Conservation (phyloP, 352 stramenopile genomes). For the Pythium aquatile region DNA sequence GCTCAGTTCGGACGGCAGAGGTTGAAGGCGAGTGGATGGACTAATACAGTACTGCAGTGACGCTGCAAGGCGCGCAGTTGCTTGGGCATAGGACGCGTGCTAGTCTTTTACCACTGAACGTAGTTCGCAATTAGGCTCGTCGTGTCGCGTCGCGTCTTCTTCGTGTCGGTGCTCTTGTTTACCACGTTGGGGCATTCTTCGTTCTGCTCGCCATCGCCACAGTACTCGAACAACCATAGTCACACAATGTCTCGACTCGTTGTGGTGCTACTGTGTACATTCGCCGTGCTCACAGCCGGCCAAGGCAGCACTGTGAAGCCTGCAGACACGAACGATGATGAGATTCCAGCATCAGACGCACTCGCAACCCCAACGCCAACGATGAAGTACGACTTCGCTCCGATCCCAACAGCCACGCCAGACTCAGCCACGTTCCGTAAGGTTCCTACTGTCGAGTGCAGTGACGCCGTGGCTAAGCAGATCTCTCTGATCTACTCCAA, state of each 20-base stretch:
- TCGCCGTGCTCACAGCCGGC: neutral
- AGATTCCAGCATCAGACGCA: neutral
- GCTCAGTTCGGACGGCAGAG: neutral
- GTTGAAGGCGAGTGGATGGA: neutral
- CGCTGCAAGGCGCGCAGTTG: neutral
- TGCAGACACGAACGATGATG: neutral
- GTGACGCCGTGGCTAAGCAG: conserved; percentile 1
- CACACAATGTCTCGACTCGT: neutral
- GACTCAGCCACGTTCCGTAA: conserved; percentile 11
- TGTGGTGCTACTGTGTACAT: neutral
- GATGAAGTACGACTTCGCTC: neutral
- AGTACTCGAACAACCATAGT: neutral
- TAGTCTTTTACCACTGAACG: conserved; percentile 3
- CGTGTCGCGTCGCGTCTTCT: neutral
- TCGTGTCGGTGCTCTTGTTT: neutral
- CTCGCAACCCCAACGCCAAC: neutral
- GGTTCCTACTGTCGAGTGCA: conserved; percentile 12
- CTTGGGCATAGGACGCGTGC: neutral
- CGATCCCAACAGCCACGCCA: neutral
- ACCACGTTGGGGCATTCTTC: neutral
- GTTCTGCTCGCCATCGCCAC: neutral
- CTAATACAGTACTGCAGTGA: too few relatives aligned
- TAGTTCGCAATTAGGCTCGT: neutral
- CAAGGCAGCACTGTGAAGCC: neutral
- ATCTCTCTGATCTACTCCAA: conserved; percentile 53